Percentiles rank a stretch among this genome's conserved stretches.
Evolutionary conservation across 2,329 filamentous ascomycete species (phyloP).

Genomic region (Monosporascus sp.): DNA sequence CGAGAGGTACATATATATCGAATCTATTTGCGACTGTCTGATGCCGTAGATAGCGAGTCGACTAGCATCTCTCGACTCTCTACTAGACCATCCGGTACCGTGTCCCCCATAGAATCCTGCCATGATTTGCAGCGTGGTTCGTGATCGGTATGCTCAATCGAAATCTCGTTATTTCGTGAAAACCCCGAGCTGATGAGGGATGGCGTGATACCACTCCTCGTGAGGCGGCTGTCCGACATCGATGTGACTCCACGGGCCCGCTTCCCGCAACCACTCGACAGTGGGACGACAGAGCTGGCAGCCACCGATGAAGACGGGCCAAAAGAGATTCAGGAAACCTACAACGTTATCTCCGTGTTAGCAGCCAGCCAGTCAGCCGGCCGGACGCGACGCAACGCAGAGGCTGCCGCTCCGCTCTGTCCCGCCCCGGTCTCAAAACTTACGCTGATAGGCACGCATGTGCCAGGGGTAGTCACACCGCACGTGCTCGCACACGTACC

Average conservation of each 20-base stretch:
- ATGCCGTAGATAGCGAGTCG: too few relatives aligned
- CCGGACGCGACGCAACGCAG: background rate
- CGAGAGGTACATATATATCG: too few relatives aligned
- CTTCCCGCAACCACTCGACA: constrained; percentile 38
- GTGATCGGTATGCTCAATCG: too few relatives aligned
- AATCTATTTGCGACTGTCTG: too few relatives aligned
- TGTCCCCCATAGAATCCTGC: too few relatives aligned
- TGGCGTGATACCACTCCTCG: constrained; percentile 36
- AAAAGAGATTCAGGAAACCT: constrained; percentile 48
- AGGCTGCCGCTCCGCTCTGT: too few relatives aligned
- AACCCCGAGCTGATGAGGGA: constrained; percentile 48
- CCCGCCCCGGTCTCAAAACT: constrained; percentile 19
- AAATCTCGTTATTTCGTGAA: constrained; percentile 40
- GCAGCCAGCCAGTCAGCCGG: background rate
- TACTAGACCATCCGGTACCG: too few relatives aligned
- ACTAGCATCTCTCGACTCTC: too few relatives aligned
- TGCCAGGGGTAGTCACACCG: constrained; percentile 31
- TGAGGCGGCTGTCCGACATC: constrained; percentile 38
- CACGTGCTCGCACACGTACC: constrained; percentile 62
- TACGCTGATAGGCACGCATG: constrained; percentile 46
- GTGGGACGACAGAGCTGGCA: constrained; percentile 48
- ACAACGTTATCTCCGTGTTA: background rate
- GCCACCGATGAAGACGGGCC: constrained; percentile 47
- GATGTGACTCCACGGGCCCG: constrained; percentile 45
- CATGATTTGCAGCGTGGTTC: too few relatives aligned